Conservation (phyloP, 2,329 filamentous ascomycete genomes). For the Neofusicoccum umdonicola region DNA sequence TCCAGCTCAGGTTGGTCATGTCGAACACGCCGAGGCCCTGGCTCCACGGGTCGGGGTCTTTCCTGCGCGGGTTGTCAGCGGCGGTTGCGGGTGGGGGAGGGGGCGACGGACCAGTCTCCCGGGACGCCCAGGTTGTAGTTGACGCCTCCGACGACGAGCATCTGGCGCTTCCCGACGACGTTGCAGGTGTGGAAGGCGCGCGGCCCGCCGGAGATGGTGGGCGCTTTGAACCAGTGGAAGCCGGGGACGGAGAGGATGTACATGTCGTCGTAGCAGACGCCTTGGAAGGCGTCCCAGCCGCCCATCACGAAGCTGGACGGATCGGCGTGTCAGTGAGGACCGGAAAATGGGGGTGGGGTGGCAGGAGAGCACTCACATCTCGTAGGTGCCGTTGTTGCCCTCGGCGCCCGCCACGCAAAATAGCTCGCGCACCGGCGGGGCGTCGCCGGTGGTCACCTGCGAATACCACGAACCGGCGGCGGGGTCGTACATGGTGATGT, state of each 20-base stretch:
- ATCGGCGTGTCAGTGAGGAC: no score
- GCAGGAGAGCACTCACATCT: not conserved
- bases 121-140: not conserved
- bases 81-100: no score
- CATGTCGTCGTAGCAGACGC: not conserved
- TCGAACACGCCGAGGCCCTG: constrained; percentile 5
- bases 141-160: not conserved
- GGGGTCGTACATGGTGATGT: not conserved
- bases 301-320: not conserved
- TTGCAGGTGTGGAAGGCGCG: not conserved
- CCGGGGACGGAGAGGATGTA: constrained; percentile 7
- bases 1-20: not conserved
- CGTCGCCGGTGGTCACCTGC: not conserved
- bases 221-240: constrained; percentile 6
- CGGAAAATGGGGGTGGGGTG: no score
- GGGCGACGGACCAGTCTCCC: not conserved
- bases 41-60: not conserved
- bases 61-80: not conserved
- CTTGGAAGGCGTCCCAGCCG: not conserved
- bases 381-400: not conserved
- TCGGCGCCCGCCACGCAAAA: not conserved
- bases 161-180: not conserved
- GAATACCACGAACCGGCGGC: not conserved
- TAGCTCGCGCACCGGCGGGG: not conserved
- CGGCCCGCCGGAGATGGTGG: not conserved